These are phyloP conservation scores for Leptodermis oblonga DNA, from an alignment of 257 asterid genomes.

Conservation along the genomic window DNA sequence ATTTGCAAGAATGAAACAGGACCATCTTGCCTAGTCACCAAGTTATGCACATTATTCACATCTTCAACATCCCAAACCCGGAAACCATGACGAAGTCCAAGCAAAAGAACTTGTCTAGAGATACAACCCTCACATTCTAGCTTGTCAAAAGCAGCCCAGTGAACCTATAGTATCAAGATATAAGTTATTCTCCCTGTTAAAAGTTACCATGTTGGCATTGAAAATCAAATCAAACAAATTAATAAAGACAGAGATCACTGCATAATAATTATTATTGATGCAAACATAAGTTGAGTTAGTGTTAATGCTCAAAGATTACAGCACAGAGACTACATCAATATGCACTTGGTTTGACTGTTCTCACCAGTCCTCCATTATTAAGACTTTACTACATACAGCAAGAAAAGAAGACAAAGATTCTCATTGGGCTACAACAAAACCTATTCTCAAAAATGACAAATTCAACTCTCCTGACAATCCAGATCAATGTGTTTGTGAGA, in stretches of 20 bases:
- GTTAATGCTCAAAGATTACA: background rate
- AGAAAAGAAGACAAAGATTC: background rate
- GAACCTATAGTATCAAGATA: slow-evolving; percentile 44
- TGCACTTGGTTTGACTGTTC: background rate
- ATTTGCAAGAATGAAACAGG: slow-evolving; percentile 81
- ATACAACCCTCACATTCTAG: slow-evolving; percentile 38
- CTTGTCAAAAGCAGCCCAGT: slow-evolving; percentile 73
- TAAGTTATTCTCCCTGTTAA: background rate
- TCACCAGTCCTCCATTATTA: background rate
- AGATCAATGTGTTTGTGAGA: background rate
- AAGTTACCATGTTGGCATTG: background rate
- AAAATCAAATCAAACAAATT: background rate
- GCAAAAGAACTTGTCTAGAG: slow-evolving; percentile 44
- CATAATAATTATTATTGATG: background rate
- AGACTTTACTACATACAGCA: background rate
- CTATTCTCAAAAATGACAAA: background rate
- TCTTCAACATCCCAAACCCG: slow-evolving; percentile 96
- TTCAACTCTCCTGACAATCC: background rate
- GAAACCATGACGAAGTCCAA: slow-evolving; percentile 72
- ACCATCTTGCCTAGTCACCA: slow-evolving; percentile 87
- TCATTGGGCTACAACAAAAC: background rate
- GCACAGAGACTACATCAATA: background rate
- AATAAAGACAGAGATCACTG: background rate
- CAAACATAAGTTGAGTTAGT: background rate
- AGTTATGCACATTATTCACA: slow-evolving; percentile 65